A percentile compares a stretch with the other conserved stretches of the same genome.
Evolutionary conservation across 768 basidiomycete species (phyloP).

Genomic region (Nidula microcarpa): DNA sequence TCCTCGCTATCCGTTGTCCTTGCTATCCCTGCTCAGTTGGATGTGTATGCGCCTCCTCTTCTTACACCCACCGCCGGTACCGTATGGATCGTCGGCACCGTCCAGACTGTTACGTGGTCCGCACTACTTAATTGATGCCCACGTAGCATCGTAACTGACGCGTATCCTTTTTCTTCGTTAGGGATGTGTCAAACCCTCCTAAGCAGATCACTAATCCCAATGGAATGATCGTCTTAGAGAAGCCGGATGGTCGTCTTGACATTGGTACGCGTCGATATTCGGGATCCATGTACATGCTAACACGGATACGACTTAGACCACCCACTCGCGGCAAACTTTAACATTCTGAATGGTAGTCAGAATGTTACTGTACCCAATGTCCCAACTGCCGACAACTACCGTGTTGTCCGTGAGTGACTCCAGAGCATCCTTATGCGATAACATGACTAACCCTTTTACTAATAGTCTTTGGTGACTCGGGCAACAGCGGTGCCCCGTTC

Average conservation of each 20-base stretch:
- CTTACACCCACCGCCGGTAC: not conserved
- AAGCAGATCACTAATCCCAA: not conserved
- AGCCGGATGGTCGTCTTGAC: too few relatives aligned
- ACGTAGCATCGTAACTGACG: not conserved
- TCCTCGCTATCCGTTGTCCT: not conserved
- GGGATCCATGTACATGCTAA: too few relatives aligned
- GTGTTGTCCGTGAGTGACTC: not conserved
- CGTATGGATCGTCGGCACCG: not conserved
- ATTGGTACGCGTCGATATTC: too few relatives aligned
- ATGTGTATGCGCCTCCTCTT: not conserved
- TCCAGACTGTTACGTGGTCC: not conserved
- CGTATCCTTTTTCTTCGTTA: not conserved
- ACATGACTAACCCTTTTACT: not conserved
- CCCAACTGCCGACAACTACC: not conserved
- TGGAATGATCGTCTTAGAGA: not conserved
- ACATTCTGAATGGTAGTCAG: not conserved
- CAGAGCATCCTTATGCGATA: not conserved
- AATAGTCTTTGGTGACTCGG: not conserved
- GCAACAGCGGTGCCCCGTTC: not conserved
- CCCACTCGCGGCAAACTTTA: not conserved
- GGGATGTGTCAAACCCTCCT: not conserved
- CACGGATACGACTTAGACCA: too few relatives aligned
- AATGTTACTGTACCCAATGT: not conserved
- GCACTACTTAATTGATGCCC: not conserved
- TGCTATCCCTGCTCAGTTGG: not conserved